Base-by-base conservation (phyloP, 495 filamentous ascomycete species). In the Neurospora sp. region DNA sequence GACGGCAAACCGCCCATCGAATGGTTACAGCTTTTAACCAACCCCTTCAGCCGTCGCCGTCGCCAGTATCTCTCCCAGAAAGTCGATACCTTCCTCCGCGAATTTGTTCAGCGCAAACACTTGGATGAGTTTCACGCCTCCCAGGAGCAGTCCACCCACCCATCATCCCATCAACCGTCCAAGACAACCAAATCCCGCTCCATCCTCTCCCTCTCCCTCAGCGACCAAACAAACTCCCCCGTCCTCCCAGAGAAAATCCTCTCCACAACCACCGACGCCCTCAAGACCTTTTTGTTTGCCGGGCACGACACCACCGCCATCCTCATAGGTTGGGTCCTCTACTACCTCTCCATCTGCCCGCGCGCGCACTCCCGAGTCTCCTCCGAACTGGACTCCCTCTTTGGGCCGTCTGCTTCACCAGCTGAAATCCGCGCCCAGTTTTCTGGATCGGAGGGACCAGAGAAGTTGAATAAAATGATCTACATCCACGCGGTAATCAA, bases 401-500 rank as follows among this genome's bases (percentile, higher is more conserved):
- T 84, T 16, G 83, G 83, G 0, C 73, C 74, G 23, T 78, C 77
- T 20, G 38, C 79, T 3, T 75, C 75, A 62, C 78, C 79, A 0
- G 70, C 37, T 0, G 74, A 37, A 8, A 84, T 76, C 73, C 66
- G 77, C 6, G 75, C 69, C 0, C 71, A 66, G 54, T 74, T 78
- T 8, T 70, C 81, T 4, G 72, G 70, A 0, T 71, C 70, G 10
- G 75, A 69, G 7, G 86, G 81, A 5, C 83, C 87, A 9, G 84
- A 90, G 9, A 54, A 84, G 3, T 41, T 88, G 46, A 81, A 83
- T 39, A 69, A 82, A 2, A 79, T 86, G 74, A 70, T 79, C 0
- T 88, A 85, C 76, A 84, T 81, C 8, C 74, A 78, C 0, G 86
- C 87, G 18, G 84, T 88, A 0, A 85, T 89, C 71, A 88, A 88